Conservation (phyloP, 2,329 filamentous ascomycete genomes). For the Rhinocladiella mackenziei region DNA sequence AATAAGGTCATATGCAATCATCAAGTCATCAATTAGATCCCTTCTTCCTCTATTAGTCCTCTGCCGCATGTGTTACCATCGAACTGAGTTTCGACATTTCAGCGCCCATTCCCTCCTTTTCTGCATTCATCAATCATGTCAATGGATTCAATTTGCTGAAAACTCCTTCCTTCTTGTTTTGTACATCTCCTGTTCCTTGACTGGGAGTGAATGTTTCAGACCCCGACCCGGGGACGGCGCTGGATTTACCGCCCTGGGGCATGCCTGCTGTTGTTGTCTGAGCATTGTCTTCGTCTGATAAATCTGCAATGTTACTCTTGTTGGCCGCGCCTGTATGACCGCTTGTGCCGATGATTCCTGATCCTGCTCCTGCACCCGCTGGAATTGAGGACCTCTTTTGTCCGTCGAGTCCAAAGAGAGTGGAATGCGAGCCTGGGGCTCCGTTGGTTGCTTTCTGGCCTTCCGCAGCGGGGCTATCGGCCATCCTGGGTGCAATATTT, state of each 20-base stretch:
- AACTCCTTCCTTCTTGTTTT: constrained; percentile 7
- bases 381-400: constrained; percentile 22
- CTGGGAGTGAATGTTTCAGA: constrained; percentile 15
- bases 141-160: constrained; percentile 17
- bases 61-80: no score
- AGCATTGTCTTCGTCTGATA: neutral
- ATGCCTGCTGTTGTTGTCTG: constrained; percentile 18
- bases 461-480: neutral
- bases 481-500: no score
- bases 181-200: constrained; percentile 21
- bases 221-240: constrained; percentile 18
- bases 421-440: constrained; percentile 21
- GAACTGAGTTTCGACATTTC: no score
- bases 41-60: no score
- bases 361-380: constrained; percentile 20
- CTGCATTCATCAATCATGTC: no score
- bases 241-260: constrained; percentile 9
- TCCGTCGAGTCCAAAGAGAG: constrained; percentile 24
- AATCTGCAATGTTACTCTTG: constrained; percentile 1
- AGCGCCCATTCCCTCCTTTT: no score
- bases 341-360: constrained; percentile 25
- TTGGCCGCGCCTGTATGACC: constrained; percentile 21
- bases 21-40: no score
- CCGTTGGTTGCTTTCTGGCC: constrained; percentile 1
- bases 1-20: no score